Evolutionary conservation across 2,329 filamentous ascomycete genomes (phyloP).

Genomic region (Chalara sp.): DNA sequence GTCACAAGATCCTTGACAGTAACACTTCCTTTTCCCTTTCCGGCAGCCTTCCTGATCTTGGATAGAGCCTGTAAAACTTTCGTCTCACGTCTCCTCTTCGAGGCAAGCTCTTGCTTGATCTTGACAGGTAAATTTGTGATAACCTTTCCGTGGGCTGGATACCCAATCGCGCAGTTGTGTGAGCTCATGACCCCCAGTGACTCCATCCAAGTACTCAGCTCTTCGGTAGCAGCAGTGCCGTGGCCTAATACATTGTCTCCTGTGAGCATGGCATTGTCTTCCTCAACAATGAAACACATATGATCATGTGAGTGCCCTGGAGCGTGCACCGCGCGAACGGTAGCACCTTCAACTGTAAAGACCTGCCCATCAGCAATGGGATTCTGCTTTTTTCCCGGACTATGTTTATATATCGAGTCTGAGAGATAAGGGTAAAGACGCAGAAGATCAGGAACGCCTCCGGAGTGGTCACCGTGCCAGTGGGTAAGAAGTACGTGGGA

Average conservation of each 20-base stretch:
- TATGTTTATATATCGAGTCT: slow-evolving; percentile 53
- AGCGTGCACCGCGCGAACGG: slow-evolving; percentile 55
- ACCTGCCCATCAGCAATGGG: slow-evolving; percentile 46
- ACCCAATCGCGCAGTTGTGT: slow-evolving; percentile 31
- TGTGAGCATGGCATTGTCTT: slow-evolving; percentile 76
- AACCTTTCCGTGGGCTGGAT: slow-evolving; percentile 38
- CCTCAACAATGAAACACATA: slow-evolving; percentile 66
- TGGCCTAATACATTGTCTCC: slow-evolving; percentile 82
- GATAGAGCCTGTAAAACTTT: slow-evolving; percentile 32
- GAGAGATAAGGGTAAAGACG: slow-evolving; percentile 50
- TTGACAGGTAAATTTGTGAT: slow-evolving; percentile 33
- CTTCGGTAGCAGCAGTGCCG: slow-evolving; percentile 75
- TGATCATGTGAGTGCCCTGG: slow-evolving; percentile 77
- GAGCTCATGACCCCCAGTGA: slow-evolving; percentile 45
- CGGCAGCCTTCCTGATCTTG: slow-evolving; percentile 9
- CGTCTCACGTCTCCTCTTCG: slow-evolving; percentile 33
- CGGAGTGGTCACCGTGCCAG: slow-evolving; percentile 82
- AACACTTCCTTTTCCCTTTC: slow-evolving; percentile 26
- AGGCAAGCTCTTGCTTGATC: slow-evolving; percentile 30
- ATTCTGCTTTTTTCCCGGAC: slow-evolving; percentile 42
- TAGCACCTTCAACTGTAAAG: slow-evolving; percentile 52
- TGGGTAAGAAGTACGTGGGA: slow-evolving; percentile 60
- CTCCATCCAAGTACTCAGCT: slow-evolving; percentile 58
- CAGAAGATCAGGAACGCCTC: slow-evolving; percentile 64
- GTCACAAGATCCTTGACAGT: slow-evolving; percentile 36